Evolutionary conservation across 768 basidiomycete genomes (phyloP).

Genomic region (Favolaschia claudopus): DNA sequence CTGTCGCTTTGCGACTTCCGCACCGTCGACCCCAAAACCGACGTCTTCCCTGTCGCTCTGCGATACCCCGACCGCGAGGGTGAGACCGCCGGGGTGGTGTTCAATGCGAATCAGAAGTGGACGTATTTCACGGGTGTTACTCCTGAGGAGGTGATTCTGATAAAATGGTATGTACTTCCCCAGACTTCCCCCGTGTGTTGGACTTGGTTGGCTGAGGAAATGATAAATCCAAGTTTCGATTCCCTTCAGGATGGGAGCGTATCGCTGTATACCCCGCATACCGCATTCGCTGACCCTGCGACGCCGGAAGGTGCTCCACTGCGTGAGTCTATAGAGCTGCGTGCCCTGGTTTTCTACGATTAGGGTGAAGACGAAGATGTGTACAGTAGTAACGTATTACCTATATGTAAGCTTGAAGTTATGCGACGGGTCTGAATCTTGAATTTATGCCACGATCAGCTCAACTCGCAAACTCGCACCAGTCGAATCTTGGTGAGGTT

Average conservation of each 20-base stretch:
- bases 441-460: too few species aligned
- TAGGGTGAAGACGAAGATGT: too few species aligned
- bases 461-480: too few species aligned
- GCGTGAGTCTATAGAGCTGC: constrained; percentile 23
- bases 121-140: constrained; percentile 43
- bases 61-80: constrained; percentile 59
- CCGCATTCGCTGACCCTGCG: constrained; percentile 12
- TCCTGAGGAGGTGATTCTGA: constrained; percentile 14
- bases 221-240: constrained; percentile 3
- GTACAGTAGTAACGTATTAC: too few species aligned
- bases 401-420: too few species aligned
- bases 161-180: constrained; percentile 53
- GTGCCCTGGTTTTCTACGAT: constrained; percentile 23
- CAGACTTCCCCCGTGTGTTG: background rate
- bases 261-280: constrained; percentile 18
- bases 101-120: constrained; percentile 59
- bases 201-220: background rate
- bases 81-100: constrained; percentile 56
- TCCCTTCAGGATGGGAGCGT: constrained; percentile 21
- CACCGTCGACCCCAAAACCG: constrained; percentile 48
- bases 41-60: constrained; percentile 53
- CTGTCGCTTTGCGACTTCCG: constrained; percentile 60
- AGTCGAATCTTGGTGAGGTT: too few species aligned
- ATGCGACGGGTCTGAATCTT: too few species aligned
- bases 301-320: constrained; percentile 17